Conservation (phyloP, 148 eudicot genomes). For the Tetragonia tetragonoides region DNA sequence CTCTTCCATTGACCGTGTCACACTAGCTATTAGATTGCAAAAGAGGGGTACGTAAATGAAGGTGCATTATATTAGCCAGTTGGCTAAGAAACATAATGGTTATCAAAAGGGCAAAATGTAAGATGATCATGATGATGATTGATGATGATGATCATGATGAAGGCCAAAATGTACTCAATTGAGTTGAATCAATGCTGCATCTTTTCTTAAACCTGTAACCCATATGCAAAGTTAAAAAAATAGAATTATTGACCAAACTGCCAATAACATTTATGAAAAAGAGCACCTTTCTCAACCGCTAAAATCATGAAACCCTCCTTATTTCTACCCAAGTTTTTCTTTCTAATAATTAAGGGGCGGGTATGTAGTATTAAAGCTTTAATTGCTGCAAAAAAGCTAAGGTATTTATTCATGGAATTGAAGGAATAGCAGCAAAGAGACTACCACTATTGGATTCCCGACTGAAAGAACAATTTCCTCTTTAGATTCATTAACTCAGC, state of each 20-base stretch:
- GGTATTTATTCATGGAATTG: too few relatives aligned
- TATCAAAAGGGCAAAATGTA: constrained; percentile 28
- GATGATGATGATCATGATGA: constrained; percentile 21
- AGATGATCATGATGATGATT: constrained; percentile 21
- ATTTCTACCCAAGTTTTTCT: background rate
- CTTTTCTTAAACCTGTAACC: constrained; percentile 17
- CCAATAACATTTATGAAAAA: constrained; percentile 35
- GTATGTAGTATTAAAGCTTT: background rate
- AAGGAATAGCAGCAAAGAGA: too few relatives aligned
- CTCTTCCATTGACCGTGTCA: constrained; percentile 10
- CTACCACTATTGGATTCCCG: background rate
- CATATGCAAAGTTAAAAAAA: constrained; percentile 32
- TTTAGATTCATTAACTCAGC: constrained; percentile 10
- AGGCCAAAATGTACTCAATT: constrained; percentile 42
- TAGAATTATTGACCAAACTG: constrained; percentile 32
- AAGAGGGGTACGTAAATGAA: constrained; percentile 23
- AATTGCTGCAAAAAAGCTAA: background rate
- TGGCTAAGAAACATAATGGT: constrained; percentile 34
- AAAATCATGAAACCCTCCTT: constrained; percentile 26
- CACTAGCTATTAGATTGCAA: constrained; percentile 11
- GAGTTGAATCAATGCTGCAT: constrained; percentile 42
- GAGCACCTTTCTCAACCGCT: constrained; percentile 14
- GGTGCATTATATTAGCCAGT: constrained; percentile 27
- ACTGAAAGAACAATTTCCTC: background rate
- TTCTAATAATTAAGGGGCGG: background rate